Evolutionary conservation across 495 filamentous ascomycete species (phyloP).

Genomic region (Neurospora sp.): DNA sequence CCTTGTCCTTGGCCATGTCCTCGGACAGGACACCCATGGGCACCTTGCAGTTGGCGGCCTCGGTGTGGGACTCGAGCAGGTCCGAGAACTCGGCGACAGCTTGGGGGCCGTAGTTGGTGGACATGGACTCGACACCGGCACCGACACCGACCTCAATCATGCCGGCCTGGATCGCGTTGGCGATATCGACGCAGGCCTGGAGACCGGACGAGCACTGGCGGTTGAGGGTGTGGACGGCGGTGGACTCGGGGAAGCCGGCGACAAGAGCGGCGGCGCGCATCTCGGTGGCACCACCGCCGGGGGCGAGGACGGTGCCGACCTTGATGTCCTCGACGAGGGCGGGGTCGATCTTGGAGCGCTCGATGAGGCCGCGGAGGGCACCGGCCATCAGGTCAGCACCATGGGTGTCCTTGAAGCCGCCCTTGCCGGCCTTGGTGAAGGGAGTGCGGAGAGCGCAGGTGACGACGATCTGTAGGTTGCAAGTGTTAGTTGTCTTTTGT

Average conservation of each 20-base stretch:
- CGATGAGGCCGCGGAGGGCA: constrained; percentile 68
- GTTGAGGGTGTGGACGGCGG: constrained; percentile 79
- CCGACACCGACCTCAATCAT: constrained; percentile 96
- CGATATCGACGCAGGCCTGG: constrained; percentile 85
- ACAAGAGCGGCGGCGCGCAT: constrained; percentile 88
- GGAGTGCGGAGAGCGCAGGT: constrained; percentile 87
- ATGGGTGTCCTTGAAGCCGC: constrained; percentile 87
- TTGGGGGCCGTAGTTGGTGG: constrained; percentile 75
- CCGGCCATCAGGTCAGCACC: constrained; percentile 80
- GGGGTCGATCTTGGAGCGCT: constrained; percentile 79
- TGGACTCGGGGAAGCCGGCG: constrained; percentile 77
- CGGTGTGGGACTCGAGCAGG: constrained; percentile 70
- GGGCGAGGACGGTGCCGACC: constrained; percentile 83
- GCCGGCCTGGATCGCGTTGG: constrained; percentile 74
- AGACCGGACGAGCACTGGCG: constrained; percentile 85
- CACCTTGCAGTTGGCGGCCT: constrained; percentile 93
- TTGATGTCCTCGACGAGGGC: constrained; percentile 79
- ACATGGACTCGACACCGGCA: constrained; percentile 98
- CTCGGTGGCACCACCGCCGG: constrained; percentile 92
- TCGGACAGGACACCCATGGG: constrained; percentile 95
- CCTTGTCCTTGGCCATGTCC: constrained; percentile 81
- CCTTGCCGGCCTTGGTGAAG: constrained; percentile 86
- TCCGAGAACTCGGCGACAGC: constrained; percentile 94
- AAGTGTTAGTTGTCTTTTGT: background rate
- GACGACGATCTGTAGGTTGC: constrained; percentile 60